Evolutionary conservation across 352 stramenopile genomes (phyloP).

Genomic region (Phytophthora crassamura): DNA sequence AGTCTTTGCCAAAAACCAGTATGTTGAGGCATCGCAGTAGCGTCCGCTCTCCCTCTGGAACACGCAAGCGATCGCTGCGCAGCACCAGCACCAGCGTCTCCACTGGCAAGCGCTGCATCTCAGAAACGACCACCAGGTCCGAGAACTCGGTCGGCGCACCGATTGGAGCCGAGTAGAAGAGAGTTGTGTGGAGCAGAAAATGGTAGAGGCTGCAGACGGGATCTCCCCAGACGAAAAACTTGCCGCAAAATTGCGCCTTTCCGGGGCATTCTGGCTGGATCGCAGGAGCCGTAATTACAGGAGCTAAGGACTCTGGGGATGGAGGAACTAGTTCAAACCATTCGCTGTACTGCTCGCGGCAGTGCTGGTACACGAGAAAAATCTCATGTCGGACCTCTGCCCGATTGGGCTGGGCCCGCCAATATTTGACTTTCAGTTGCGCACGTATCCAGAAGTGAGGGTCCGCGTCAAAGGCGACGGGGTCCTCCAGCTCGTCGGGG

Average conservation of each 20-base stretch:
- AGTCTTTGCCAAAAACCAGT: constrained; percentile 48
- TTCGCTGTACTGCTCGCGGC: constrained; percentile 33
- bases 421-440: constrained; percentile 49
- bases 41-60: constrained; percentile 62
- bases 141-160: constrained; percentile 32
- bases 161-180: constrained; percentile 62
- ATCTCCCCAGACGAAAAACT: constrained; percentile 63
- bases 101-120: constrained; percentile 58
- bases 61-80: constrained; percentile 62
- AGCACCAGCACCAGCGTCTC: constrained; percentile 69
- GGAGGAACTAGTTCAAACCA: constrained; percentile 39
- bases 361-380: constrained; percentile 47
- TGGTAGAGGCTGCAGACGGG: constrained; percentile 74
- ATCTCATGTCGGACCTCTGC: constrained; percentile 32
- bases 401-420: constrained; percentile 16
- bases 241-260: constrained; percentile 35
- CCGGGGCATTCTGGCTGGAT: constrained; percentile 25
- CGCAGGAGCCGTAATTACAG: constrained; percentile 6
- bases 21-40: constrained; percentile 50
- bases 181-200: constrained; percentile 61
- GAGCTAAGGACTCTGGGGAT: constrained; percentile 22
- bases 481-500: constrained; percentile 17
- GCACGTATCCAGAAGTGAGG: constrained; percentile 46
- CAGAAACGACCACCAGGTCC: constrained; percentile 39
- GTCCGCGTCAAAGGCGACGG: constrained; percentile 20